A percentile compares a stretch with the other conserved stretches of the same genome.
These are phyloP conservation scores for Populus hybrid DNA, from an alignment of 441 rosid species.

Conservation along the genomic window DNA sequence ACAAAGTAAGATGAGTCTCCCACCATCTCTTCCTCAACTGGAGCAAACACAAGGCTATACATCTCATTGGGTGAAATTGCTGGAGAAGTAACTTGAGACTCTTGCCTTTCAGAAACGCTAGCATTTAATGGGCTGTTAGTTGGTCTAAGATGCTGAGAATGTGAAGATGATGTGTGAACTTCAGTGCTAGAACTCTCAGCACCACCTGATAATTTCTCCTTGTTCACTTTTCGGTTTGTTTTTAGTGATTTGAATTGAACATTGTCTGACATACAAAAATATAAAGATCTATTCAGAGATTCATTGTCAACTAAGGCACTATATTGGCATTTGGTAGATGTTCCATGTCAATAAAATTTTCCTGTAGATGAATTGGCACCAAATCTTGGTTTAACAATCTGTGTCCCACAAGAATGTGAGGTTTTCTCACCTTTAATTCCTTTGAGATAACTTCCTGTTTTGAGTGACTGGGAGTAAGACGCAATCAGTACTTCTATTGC, in stretches of 20 bases:
- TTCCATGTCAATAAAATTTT: constrained; percentile 36
- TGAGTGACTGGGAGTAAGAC: constrained; percentile 65
- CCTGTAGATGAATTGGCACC: constrained; percentile 33
- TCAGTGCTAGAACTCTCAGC: constrained; percentile 34
- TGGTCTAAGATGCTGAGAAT: constrained; percentile 37
- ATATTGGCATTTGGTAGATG: constrained; percentile 32
- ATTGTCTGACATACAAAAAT: constrained; percentile 40
- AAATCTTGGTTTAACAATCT: constrained; percentile 26
- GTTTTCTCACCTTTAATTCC: constrained; percentile 52
- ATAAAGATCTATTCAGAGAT: constrained; percentile 35
- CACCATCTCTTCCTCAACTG: constrained; percentile 79
- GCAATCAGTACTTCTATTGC: constrained; percentile 76
- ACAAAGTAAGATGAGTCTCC: constrained; percentile 88
- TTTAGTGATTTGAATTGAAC: constrained; percentile 33
- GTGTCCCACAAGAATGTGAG: constrained; percentile 34
- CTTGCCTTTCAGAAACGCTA: constrained; percentile 55
- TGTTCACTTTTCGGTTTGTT: constrained; percentile 38
- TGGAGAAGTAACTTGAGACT: constrained; percentile 67
- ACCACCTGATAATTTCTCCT: constrained; percentile 27
- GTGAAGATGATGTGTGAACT: constrained; percentile 31
- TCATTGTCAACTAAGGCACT: constrained; percentile 28
- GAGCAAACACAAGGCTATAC: constrained; percentile 79
- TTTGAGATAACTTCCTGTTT: constrained; percentile 66
- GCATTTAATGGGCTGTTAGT: constrained; percentile 43
- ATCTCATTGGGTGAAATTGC: constrained; percentile 92